Evolutionary conservation across 1,139 yeast species (phyloP), one percentile per base, ranked within the genome.

Genomic region (Debaryomyces psychrophilus): DNA sequence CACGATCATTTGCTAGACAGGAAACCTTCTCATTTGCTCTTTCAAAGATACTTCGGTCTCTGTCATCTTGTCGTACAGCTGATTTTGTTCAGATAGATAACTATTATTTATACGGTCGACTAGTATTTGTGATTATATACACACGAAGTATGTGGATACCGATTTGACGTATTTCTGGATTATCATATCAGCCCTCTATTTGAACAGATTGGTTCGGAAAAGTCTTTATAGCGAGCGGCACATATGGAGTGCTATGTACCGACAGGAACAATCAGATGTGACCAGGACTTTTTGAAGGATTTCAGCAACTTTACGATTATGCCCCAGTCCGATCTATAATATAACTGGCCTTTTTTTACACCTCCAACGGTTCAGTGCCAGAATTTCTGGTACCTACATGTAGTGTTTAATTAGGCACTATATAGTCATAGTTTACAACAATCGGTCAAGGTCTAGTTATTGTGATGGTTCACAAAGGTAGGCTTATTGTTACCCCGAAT

Each of bases 401-500:
- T 31, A 33, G 11, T 6, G 14, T 11, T 17, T 18, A 11, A 20
- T 14, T 28, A 5, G 22, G 31, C 4, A 14, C 2, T 14, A 15
- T 15, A 8, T 17, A 9, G 14, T 15, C 3, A 12, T n/a, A 33
- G 17, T 7, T 18, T 15, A 15, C 18, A 17, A 33, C 9, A 9
- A 20, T 33, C 18, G 23, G 7, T 20, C 17, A 12, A 33, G 18
- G 8, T 14, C 20, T 8, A 26, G 11, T 37, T 11, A 28, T 20
- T 38, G 28, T 38, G 29, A 20, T 38, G 41, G n/a, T 29, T 38
- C 6, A 44, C 44, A 31, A 44, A 41, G 8, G 44, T 26, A 4
- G 68, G 69, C 43, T 57, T 59, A 38, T 64, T 66, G 37, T 62
- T 61, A 3, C 78, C 76, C 52, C 65, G 60, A 53, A 64, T 69